Evolutionary conservation across 192 early-diverging fungal genomes (phyloP), one percentile per base, ranked within the genome.

Genomic region (Endogone sp.): DNA sequence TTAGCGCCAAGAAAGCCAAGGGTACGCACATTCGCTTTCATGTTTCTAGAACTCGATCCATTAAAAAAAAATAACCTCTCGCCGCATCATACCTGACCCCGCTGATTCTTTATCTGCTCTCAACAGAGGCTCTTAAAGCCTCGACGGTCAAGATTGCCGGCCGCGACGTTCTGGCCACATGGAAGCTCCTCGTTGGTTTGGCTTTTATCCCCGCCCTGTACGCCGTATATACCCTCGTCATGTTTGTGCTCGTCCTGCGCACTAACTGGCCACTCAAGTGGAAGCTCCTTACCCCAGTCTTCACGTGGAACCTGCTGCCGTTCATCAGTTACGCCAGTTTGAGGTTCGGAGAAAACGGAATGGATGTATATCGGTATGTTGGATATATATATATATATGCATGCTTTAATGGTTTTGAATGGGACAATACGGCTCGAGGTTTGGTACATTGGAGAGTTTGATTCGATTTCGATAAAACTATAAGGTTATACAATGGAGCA

Each of bases 61-160:
- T 49, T 16, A 49, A 6, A 11, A 0, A 49, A 49, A 6, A 6
- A 49, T 23, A 60, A 60, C 22, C 27, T 60, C 59, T 26, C 10
- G 9, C 10, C 22, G 6, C 27, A 28, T 60, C 59, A 6, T 28
- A 22, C 59, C 10, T n/a, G n/a, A n/a, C n/a, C n/a, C n/a, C n/a
- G n/a, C n/a, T n/a, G n/a, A n/a, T 58, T 60, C 60, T 30, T 21
- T 55, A 29, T 21, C 67, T 62, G 10, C 22, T 37, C 24, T 57
- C 63, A 55, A 71, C 72, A 74, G 91, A 91, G 65, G 96, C 96
- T 0, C 81, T 94, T 58, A 89, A 87, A 4, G 91, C 84, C n/a
- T 97, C 95, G 9, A 92, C 88, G 23, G 95, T 99, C 56, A 99
- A 99, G 73, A 90, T 99, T 70, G 89, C 90, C 60, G 98, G 94